These are phyloP conservation scores for Stephania cephalantha DNA, from an alignment of 164 flowering plant species.

Conservation along the genomic window DNA sequence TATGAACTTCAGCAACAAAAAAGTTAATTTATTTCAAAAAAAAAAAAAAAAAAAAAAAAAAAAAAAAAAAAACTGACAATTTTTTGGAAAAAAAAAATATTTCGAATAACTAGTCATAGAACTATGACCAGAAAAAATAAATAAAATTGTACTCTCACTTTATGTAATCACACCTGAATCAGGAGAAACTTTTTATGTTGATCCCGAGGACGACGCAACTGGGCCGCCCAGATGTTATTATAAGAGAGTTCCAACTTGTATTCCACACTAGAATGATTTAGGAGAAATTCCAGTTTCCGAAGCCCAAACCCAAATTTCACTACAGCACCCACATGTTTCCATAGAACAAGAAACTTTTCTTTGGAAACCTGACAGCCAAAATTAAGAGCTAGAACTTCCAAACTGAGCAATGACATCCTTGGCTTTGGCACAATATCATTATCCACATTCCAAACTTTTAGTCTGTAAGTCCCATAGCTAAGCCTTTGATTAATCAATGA, in stretches of 20 bases:
- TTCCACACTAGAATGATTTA: conserved; percentile 2
- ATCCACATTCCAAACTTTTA: conserved; percentile 38
- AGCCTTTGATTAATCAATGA: conserved; percentile 25
- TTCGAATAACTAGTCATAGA: not conserved
- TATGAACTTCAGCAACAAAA: not conserved
- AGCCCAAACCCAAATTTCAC: conserved; percentile 44
- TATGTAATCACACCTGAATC: conserved; percentile 46
- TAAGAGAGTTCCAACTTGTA: conserved; percentile 41
- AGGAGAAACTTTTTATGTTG: conserved; percentile 36
- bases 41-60: too few relatives aligned
- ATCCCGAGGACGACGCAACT: conserved; percentile 35
- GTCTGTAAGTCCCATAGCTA: conserved; percentile 29
- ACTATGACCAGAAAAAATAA: not conserved
- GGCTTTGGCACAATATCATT: conserved; percentile 53
- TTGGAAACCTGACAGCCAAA: conserved; percentile 60
- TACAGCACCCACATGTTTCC: conserved; percentile 28
- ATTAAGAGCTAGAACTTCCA: conserved; percentile 30
- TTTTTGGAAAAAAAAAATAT: not conserved
- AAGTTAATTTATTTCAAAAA: not conserved
- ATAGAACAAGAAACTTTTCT: conserved; percentile 36
- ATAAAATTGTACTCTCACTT: not conserved
- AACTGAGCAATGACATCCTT: conserved; percentile 24
- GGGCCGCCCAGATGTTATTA: conserved; percentile 60
- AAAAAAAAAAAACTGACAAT: not conserved
- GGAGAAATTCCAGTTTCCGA: conserved; percentile 17